Evolutionary conservation across 2,329 filamentous ascomycete genomes (phyloP), one percentile per base, ranked within the genome.

Genomic region (Cordyceps javanica): DNA sequence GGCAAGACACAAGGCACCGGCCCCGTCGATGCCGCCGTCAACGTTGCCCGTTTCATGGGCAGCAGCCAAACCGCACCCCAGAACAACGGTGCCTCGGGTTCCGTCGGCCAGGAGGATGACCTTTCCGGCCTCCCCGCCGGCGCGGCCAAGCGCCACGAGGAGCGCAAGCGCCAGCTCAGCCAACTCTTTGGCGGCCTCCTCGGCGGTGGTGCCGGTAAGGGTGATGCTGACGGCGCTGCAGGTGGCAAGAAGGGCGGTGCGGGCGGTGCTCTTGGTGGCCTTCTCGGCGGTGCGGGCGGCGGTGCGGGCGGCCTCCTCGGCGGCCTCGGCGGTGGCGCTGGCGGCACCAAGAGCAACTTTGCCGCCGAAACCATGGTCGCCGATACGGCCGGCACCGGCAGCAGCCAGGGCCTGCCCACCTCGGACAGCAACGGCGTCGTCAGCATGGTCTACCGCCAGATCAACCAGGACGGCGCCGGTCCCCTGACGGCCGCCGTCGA

Each of bases 391-490:
- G 83, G 83, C 57, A 62, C 68, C 14, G 83, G 82, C 55, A 73
- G 77, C 14, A 63, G 68, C 1, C 67, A 68, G 19, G 82, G 83
- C 58, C 69, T 86, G 45, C 83, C 83, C n/a, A 86, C 83, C n/a
- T 77, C 74, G 60, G 70, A 74, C 34, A 80, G 83, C 62, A 77
- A 82, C 60, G 83, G 83, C 61, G 77, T 75, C 19, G 73, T 87
- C 69, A 77, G 75, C 60, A 80, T 86, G 78, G 83, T 78, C 60
- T 86, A 81, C 75, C 82, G 83, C 67, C 61, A 88, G 74, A 82
- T 88, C 73, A 88, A 88, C 78, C 85, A 88, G 70, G 85, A 88
- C 64, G 85, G 85, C 23, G 86, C 85, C 0, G 86, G 85, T 2
- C 84, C 84, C 1, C 72, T 88, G 49, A 79, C 74, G 30, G 85